These are phyloP conservation scores for Russula dissimulans DNA, from an alignment of 768 basidiomycete species.

Conservation along the genomic window DNA sequence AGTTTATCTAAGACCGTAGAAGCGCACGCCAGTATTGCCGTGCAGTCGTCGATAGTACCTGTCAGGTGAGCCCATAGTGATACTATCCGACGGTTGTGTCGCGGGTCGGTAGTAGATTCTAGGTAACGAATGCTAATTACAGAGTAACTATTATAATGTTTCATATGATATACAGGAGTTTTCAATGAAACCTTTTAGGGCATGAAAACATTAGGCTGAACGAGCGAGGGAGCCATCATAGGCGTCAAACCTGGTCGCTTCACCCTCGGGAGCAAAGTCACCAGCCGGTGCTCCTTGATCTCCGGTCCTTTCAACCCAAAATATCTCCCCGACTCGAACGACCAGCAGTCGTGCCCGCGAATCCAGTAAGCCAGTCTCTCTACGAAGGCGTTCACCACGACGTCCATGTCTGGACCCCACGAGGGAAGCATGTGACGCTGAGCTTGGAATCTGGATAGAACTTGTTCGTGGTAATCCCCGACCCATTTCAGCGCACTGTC, in stretches of 20 bases:
- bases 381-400: slow-evolving; percentile 27
- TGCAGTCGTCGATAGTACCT: too few relatives aligned
- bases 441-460: slow-evolving; percentile 28
- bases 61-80: too few relatives aligned
- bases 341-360: slow-evolving; percentile 26
- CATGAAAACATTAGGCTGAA: not conserved
- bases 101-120: too few relatives aligned
- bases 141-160: too few relatives aligned
- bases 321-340: slow-evolving; percentile 31
- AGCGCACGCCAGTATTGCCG: too few relatives aligned
- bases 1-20: too few relatives aligned
- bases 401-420: slow-evolving; percentile 29
- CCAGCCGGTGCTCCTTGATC: slow-evolving; percentile 17
- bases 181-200: not conserved
- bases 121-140: too few relatives aligned
- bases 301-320: slow-evolving; percentile 25
- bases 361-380: slow-evolving; percentile 35
- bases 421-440: slow-evolving; percentile 27
- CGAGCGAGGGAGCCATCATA: slow-evolving; percentile 5
- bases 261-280: slow-evolving; percentile 1
- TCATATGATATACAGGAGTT: too few relatives aligned
- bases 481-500: slow-evolving; percentile 35
- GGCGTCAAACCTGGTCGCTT: not conserved
- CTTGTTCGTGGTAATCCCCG: slow-evolving; percentile 10
- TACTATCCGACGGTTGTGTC: too few relatives aligned